Evolutionary conservation across 768 basidiomycete species (phyloP), one percentile per base, ranked within the genome.

Genomic region (Hortiboletus campestris): DNA sequence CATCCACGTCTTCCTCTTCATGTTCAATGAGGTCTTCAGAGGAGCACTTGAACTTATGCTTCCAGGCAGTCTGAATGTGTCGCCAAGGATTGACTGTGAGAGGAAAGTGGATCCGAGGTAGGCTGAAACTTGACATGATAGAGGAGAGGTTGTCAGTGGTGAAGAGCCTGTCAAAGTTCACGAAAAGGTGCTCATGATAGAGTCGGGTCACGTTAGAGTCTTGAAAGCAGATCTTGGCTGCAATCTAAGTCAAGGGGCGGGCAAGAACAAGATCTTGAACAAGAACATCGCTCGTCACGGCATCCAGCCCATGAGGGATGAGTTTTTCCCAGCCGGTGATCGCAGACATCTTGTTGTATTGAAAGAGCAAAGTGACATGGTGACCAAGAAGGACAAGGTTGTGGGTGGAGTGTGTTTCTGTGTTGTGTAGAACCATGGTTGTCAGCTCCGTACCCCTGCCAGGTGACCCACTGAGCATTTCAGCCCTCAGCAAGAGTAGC

Each of bases 261-360:
- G 58, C 44, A 0, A 61, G 3, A 0, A 25, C 35, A 0, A 59
- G 28, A 6, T 55, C 53, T 16, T 55, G 49, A 5, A 59, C 34
- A 0, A 61, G 31, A 0, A 61, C 17, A 0, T 61, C 38, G 0
- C 53, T 42, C 0, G 46, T 61, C 3, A 59, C 1, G 0, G 46
- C 60, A 32, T 61, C 53, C 3, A 60, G 19, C 0, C 35, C 4
- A 4, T 60, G 59, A 0, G 59, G 49, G 10, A 61, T 55, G 0
- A 61, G 32, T 17, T 51, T 61, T 17, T 61, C 54, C 0, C 3
- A 3, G 11, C 17, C 6, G 4, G 43, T 44, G 28, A 44, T 2
- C 3, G 17, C 17, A 10, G 43, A 44, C 1, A 6, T 44, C 5
- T 44, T 44, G 43, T 29, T 31, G 28, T 44, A 44, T 17, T 44